These are phyloP conservation scores for Taxawa tesnikishii DNA, from an alignment of 2,329 filamentous ascomycete genomes.

Conservation along the genomic window DNA sequence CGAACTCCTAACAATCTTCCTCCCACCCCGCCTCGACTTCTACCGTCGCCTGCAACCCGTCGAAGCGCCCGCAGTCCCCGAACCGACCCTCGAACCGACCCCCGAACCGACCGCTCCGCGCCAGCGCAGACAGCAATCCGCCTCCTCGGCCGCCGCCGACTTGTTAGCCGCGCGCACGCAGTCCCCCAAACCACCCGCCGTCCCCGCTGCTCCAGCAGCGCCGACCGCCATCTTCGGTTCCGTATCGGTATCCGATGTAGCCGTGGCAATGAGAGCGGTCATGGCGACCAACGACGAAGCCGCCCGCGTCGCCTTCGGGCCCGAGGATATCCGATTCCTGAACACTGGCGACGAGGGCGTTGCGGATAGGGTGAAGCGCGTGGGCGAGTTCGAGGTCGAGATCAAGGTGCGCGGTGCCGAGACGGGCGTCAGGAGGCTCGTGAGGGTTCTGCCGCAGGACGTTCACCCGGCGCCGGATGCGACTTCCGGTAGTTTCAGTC, in stretches of 20 bases:
- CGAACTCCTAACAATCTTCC: slow-evolving; percentile 34
- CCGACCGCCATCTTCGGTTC: slow-evolving; percentile 36
- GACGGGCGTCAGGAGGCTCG: slow-evolving; percentile 25
- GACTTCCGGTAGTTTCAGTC: too few relatives aligned
- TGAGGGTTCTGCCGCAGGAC: slow-evolving; percentile 23
- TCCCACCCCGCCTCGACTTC: slow-evolving; percentile 36
- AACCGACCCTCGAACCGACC: slow-evolving; percentile 7
- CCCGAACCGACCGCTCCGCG: slow-evolving; percentile 5
- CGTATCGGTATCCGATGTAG: slow-evolving; percentile 42
- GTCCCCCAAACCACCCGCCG: slow-evolving; percentile 7
- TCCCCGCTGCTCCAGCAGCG: slow-evolving; percentile 13
- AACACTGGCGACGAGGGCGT: slow-evolving; percentile 16
- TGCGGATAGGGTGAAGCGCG: slow-evolving; percentile 35
- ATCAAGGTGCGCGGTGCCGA: slow-evolving; percentile 37
- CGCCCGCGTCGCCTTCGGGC: slow-evolving; percentile 33
- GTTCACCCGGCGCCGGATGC: too few relatives aligned
- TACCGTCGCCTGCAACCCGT: slow-evolving; percentile 28
- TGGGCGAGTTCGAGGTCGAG: slow-evolving; percentile 41
- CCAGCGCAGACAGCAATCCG: slow-evolving; percentile 6
- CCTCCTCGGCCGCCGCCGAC: slow-evolving; percentile 7
- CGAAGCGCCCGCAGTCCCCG: slow-evolving; percentile 20
- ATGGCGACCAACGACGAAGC: slow-evolving; percentile 41
- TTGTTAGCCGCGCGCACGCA: slow-evolving; percentile 9
- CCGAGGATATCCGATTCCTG: slow-evolving; percentile 40
- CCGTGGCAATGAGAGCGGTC: slow-evolving; percentile 32